Evolutionary conservation across 2,329 filamentous ascomycete species (phyloP), one percentile per base, ranked within the genome.

Genomic region (Ceratocystis colombiana): DNA sequence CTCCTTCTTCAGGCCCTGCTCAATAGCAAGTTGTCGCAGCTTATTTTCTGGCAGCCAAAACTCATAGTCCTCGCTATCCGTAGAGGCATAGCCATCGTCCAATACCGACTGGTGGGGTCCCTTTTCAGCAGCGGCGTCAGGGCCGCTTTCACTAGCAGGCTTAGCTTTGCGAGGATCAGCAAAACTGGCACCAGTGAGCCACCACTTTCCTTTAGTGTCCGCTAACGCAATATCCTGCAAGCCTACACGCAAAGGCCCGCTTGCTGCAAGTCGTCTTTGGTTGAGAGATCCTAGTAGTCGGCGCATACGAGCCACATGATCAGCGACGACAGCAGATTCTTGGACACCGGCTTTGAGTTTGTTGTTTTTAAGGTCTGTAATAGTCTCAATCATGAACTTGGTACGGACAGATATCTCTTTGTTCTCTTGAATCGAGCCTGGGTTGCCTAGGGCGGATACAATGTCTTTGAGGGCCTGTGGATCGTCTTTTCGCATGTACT

Each of bases 111-210:
- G 55, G 12, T 22, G 50, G 28, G n/a, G 15, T 48, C 10, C 28
- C 10, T 65, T 55, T 6, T 28, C 37, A 7, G 50, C 33, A 15
- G 59, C 61, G 25, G n/a, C 28, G 17, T n/a, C 17, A 20, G 28
- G 8, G 28, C 15, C 55, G n/a, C 7, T 30, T 7, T 59, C 55
- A 46, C 55, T 48, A 1, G 57, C 57, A 50, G 70, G 71, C 8
- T 70, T 64, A 5, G 64, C 67, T 20, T 69, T 68, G 1, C 72
- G 71, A 33, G 72, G 73, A 53, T 28, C 82, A 5, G 62, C 53
- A 84, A 93, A 96, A 75, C 91, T 96, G n/a, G 94, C 93, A 64
- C 94, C 94, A 4, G 97, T 89, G 22, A 97, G 84, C 94, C 94
- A 99, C 94, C 94, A 99, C 77, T 96, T 96, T 0, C 94, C 94